Evolutionary conservation across 2,329 filamentous ascomycete species (phyloP).

Genomic region (Fusarium buharicum): DNA sequence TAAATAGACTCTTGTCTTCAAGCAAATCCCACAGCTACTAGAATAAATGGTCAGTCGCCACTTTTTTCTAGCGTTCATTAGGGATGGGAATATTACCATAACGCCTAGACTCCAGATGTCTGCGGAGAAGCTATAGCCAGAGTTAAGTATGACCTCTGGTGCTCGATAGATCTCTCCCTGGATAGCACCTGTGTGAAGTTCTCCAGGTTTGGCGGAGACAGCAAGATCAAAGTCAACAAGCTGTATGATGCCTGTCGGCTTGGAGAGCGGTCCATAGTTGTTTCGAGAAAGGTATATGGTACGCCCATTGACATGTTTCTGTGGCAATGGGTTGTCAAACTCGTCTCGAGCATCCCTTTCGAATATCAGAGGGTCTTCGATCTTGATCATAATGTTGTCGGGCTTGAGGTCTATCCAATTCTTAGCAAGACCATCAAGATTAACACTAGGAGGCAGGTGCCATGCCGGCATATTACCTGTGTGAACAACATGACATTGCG

Average conservation of each 20-base stretch:
- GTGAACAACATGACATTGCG: slow-evolving; percentile 37
- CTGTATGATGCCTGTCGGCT: slow-evolving; percentile 32
- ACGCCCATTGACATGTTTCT: slow-evolving; percentile 23
- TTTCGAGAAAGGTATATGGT: slow-evolving; percentile 42
- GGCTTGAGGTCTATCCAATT: slow-evolving; percentile 31
- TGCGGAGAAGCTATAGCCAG: slow-evolving; percentile 28
- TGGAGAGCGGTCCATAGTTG: slow-evolving; percentile 30
- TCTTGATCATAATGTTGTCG: slow-evolving; percentile 36
- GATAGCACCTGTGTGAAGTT: slow-evolving; percentile 22
- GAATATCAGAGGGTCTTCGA: slow-evolving; percentile 32
- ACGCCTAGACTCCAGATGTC: slow-evolving; percentile 43
- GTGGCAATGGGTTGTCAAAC: slow-evolving; percentile 35
- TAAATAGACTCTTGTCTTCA: slow-evolving; percentile 16
- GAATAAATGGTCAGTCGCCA: neutral
- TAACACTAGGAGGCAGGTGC: too few relatives aligned
- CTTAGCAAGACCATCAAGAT: neutral
- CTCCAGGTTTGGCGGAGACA: slow-evolving; percentile 1
- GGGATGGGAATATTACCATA: slow-evolving; percentile 20
- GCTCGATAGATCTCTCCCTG: slow-evolving; percentile 34
- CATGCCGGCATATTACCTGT: slow-evolving; percentile 18
- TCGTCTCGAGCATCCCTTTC: slow-evolving; percentile 35
- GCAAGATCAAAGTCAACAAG: slow-evolving; percentile 35
- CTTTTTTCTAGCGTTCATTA: fast-evolving
- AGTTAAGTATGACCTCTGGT: slow-evolving; percentile 39
- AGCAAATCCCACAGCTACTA: slow-evolving; percentile 25